phyloP scores from a whole-genome alignment of 192 early-diverging fungal species.

The Gryganskiella cystojenkinii region DNA sequence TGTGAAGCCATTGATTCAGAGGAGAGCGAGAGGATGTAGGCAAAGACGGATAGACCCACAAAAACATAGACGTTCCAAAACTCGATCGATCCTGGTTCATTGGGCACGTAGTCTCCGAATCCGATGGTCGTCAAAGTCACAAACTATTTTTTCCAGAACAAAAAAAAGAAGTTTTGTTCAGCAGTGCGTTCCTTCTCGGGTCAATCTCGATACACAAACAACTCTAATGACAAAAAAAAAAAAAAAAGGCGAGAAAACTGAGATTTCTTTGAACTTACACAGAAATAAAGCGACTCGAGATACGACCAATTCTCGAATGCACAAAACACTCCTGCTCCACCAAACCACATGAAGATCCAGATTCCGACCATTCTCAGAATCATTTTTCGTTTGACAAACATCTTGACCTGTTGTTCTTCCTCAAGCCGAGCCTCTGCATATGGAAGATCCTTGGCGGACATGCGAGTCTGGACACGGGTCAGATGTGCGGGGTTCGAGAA shows the following conservation, averaged over 20 bases:
- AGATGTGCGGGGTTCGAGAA: constrained; percentile 45
- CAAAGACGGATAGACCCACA: constrained; percentile 39
- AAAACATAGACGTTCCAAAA: constrained; percentile 53
- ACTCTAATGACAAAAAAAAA: neutral
- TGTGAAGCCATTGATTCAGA: constrained; percentile 38
- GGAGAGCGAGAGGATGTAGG: constrained; percentile 45
- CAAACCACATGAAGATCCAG: constrained; percentile 51
- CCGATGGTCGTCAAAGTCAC: constrained; percentile 46
- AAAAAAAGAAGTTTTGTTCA: too few relatives aligned
- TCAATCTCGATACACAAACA: too few relatives aligned
- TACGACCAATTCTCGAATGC: constrained; percentile 33
- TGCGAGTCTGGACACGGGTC: constrained; percentile 49
- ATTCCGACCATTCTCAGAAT: constrained; percentile 32
- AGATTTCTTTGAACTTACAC: constrained; percentile 37
- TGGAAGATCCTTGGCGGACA: constrained; percentile 49
- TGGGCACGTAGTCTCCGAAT: constrained; percentile 43
- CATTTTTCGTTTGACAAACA: constrained; percentile 44
- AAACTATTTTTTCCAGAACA: constrained; percentile 28
- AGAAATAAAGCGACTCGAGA: constrained; percentile 45
- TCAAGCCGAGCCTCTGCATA: constrained; percentile 34
- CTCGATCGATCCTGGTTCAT: constrained; percentile 47
- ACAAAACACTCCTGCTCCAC: constrained; percentile 43
- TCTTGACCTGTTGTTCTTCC: constrained; percentile 42
- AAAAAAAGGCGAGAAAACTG: neutral
- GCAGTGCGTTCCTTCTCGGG: too few relatives aligned